These are phyloP conservation scores for Fusarium pilosicola DNA, from an alignment of 2,329 filamentous ascomycete genomes.

Conservation along the genomic window DNA sequence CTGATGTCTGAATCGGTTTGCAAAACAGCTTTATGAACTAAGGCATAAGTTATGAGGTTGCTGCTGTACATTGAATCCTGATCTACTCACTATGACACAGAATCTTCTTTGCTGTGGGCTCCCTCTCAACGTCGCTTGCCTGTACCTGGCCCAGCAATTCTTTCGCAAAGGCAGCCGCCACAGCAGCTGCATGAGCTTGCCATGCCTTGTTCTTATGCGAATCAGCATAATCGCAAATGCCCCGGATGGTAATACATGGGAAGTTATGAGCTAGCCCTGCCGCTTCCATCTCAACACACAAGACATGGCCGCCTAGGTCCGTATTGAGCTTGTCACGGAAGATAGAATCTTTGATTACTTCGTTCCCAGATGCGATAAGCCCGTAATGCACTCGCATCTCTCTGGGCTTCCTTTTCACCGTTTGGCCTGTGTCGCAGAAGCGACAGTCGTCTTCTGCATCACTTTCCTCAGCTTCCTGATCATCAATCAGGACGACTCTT, in stretches of 20 bases:
- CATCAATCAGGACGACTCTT: not conserved
- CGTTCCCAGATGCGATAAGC: not conserved
- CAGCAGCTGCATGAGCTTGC: not conserved
- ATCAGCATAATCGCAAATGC: not conserved
- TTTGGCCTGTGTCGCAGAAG: not conserved
- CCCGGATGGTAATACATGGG: not conserved
- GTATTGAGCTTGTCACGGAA: not conserved
- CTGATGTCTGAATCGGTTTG: fast-evolving
- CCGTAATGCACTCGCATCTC: not conserved
- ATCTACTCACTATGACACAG: not conserved
- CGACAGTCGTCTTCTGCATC: not conserved
- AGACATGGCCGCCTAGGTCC: not conserved
- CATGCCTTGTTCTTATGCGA: not conserved
- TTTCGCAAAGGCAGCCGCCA: not conserved
- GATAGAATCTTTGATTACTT: not conserved
- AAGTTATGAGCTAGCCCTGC: not conserved
- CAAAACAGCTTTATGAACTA: not conserved
- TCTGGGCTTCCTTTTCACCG: not conserved
- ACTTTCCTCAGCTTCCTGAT: not conserved
- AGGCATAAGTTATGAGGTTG: fast-evolving
- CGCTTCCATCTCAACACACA: not conserved
- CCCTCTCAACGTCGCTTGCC: not conserved
- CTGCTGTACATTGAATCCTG: fast-evolving
- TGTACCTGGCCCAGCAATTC: not conserved
- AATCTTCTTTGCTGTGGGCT: fast-evolving